These are phyloP conservation scores for Globisporangium middletonii DNA, from an alignment of 352 stramenopile genomes.

Conservation along the genomic window DNA sequence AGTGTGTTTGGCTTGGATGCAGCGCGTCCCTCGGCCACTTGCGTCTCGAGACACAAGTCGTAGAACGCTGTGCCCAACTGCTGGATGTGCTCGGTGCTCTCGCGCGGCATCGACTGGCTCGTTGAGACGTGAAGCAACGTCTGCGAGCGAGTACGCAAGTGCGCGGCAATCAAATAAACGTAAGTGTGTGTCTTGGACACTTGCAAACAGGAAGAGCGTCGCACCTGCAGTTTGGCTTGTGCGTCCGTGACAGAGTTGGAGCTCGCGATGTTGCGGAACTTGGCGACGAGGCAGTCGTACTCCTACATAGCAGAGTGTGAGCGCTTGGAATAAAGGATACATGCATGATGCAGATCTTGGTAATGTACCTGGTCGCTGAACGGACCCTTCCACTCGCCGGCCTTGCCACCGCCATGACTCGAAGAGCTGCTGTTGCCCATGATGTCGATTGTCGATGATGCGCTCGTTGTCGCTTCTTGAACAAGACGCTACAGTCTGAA, in stretches of 20 bases:
- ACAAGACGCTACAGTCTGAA: background rate
- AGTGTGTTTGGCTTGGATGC: conserved; percentile 13
- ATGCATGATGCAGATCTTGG: background rate
- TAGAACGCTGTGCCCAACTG: conserved; percentile 43
- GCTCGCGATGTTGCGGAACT: conserved; percentile 34
- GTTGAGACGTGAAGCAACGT: conserved; percentile 37
- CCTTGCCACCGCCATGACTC: conserved; percentile 5
- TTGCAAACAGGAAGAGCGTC: background rate
- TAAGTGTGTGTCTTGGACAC: no score
- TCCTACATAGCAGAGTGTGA: conserved; percentile 25
- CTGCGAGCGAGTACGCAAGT: conserved; percentile 8
- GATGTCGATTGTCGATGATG: background rate
- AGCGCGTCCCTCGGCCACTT: conserved; percentile 13
- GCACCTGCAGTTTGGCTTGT: conserved; percentile 39
- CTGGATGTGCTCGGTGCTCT: conserved; percentile 19
- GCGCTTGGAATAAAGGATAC: background rate
- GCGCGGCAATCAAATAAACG: background rate
- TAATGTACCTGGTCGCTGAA: conserved; percentile 67
- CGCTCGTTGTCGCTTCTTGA: no score
- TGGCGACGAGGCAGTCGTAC: conserved; percentile 49
- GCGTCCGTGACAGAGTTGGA: conserved; percentile 15
- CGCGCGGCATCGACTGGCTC: conserved; percentile 17
- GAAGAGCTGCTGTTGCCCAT: conserved; percentile 33
- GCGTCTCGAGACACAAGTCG: conserved; percentile 38
- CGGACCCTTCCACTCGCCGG: conserved; percentile 62